A percentile compares a stretch with the other conserved stretches of the same genome.
Conservation (phyloP, 1,284 basidiomycete species). For the Rhizopogon parksii region DNA sequence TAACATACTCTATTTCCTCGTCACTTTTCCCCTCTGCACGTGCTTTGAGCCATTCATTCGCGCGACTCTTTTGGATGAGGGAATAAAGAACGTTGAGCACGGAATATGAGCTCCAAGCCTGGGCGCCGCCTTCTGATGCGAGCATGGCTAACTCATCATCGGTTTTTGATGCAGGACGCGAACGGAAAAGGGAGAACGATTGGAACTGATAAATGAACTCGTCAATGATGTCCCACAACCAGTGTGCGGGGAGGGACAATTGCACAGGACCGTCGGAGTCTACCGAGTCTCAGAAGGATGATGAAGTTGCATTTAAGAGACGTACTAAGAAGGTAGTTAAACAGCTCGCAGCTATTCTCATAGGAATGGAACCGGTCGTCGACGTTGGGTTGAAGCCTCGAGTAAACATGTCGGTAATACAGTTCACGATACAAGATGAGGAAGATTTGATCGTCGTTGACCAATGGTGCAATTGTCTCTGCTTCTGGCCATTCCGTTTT, state of each 20-base stretch:
- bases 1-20: conserved; percentile 75
- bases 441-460: conserved; percentile 92
- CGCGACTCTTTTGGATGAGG: conserved; percentile 92
- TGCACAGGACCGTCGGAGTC: conserved; percentile 92
- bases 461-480: conserved; percentile 89
- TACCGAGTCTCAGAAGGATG: conserved; percentile 24
- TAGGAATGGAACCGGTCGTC: conserved; percentile 98
- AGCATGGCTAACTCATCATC: conserved; percentile 86
- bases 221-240: conserved; percentile 99
- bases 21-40: conserved; percentile 71
- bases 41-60: conserved; percentile 89
- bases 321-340: conserved; percentile 90
- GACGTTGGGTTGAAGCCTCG: conserved; percentile 88
- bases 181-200: conserved; percentile 89
- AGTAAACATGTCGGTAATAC: conserved; percentile 93
- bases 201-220: conserved; percentile 99
- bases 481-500: conserved; percentile 97
- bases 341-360: conserved; percentile 95
- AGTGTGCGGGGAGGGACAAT: conserved; percentile 91
- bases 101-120: conserved; percentile 96
- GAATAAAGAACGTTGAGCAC: conserved; percentile 98
- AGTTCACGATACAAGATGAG: conserved; percentile 94
- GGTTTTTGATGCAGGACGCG: conserved; percentile 77
- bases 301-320: conserved; percentile 7
- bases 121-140: conserved; percentile 53